Evolutionary conservation across 176 grass and related monocot genomes (phyloP).

Genomic region (Eremochloa ophiuroides): DNA sequence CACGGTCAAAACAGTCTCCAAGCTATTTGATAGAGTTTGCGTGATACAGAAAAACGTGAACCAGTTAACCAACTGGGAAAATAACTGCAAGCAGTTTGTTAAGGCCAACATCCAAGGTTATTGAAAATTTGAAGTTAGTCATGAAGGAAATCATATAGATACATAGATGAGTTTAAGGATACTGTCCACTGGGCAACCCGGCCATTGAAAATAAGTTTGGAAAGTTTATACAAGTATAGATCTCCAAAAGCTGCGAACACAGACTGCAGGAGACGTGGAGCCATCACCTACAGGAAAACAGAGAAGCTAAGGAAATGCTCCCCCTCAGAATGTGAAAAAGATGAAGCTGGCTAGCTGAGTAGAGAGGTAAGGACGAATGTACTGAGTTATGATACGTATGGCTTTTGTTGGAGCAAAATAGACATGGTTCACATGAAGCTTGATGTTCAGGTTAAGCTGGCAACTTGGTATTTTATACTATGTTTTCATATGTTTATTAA

Average conservation of each 20-base stretch:
- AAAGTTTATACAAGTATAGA: slow-evolving; percentile 82
- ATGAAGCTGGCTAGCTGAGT: neutral
- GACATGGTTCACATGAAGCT: neutral
- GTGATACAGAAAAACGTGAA: slow-evolving; percentile 94
- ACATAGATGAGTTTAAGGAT: slow-evolving; percentile 45
- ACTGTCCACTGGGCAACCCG: slow-evolving; percentile 78
- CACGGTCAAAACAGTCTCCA: too few relatives aligned
- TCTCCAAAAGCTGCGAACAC: slow-evolving; percentile 77
- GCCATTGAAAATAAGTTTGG: slow-evolving; percentile 67
- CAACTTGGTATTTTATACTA: neutral
- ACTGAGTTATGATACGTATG: neutral
- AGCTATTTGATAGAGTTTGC: too few relatives aligned
- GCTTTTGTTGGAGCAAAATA: neutral
- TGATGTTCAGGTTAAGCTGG: neutral
- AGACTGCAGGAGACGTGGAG: slow-evolving; percentile 76
- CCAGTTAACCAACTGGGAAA: slow-evolving; percentile 87
- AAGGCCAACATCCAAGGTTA: slow-evolving; percentile 35
- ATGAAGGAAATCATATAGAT: neutral
- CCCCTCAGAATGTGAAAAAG: too few relatives aligned
- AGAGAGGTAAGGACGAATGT: neutral
- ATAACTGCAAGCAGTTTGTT: slow-evolving; percentile 51
- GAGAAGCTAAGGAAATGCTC: too few relatives aligned
- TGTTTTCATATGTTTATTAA: neutral
- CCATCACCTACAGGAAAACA: slow-evolving; percentile 40
- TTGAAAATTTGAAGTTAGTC: neutral